Conservation (phyloP, 495 filamentous ascomycete species). For the Hypoxylon cercidicola region DNA sequence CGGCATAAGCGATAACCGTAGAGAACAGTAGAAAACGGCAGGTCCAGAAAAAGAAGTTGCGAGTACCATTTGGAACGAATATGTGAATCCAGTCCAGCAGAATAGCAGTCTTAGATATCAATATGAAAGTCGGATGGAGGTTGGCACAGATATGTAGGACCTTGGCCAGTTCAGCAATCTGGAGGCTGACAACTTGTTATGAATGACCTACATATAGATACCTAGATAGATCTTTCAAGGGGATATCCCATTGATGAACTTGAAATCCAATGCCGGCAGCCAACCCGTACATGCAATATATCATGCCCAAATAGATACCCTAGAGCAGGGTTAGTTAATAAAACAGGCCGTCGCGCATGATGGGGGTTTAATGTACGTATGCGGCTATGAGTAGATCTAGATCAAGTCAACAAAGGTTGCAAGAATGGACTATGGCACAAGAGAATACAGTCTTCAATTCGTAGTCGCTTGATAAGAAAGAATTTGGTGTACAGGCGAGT, state of each 20-base stretch:
- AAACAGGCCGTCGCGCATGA: too few species aligned
- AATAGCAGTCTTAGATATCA: slow-evolving; percentile 41
- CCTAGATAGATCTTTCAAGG: not conserved
- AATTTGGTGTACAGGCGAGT: slow-evolving; percentile 14
- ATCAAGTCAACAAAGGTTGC: too few species aligned
- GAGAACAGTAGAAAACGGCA: slow-evolving; percentile 48
- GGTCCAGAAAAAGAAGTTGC: slow-evolving; percentile 28
- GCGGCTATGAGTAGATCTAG: too few species aligned
- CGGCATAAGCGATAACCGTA: slow-evolving; percentile 51
- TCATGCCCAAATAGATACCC: too few species aligned
- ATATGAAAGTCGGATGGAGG: slow-evolving; percentile 30
- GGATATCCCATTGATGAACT: slow-evolving; percentile 41
- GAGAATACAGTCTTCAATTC: slow-evolving; percentile 17
- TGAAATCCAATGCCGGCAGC: slow-evolving; percentile 16
- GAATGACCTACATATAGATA: slow-evolving; percentile 8
- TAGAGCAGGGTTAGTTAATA: too few species aligned
- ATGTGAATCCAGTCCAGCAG: slow-evolving; percentile 46
- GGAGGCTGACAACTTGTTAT: not conserved
- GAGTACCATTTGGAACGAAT: slow-evolving; percentile 31
- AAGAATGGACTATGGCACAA: too few species aligned
- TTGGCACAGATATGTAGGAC: slow-evolving; percentile 10
- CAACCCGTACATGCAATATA: too few species aligned
- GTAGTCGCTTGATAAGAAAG: slow-evolving; percentile 3
- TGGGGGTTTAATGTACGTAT: too few species aligned
- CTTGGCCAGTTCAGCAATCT: not conserved